Evolutionary conservation across 768 basidiomycete genomes (phyloP), one percentile per base, ranked within the genome.

Genomic region (Inosperma sp.): DNA sequence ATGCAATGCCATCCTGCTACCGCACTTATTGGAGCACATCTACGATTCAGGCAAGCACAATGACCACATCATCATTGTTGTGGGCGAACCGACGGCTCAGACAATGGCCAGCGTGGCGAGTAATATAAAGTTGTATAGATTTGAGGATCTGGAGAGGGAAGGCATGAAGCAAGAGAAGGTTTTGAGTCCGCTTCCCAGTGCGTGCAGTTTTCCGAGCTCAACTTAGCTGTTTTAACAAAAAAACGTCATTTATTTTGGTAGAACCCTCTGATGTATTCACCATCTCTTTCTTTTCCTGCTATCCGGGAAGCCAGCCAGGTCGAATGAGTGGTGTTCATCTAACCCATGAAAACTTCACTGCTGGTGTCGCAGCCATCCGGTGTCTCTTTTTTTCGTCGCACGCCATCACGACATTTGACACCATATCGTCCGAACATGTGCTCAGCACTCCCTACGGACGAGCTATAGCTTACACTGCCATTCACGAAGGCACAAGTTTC

Each of bases 311-410:
- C 1, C 59, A 74, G 16, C 68, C 73, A 16, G 79, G 84, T 27
- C 71, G 75, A 31, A 62, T 85, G 7, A 78, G 77, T 49, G 84
- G 78, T 19, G 78, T 77, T 7, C 82, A 83, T 52, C 68, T 93
- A 26, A 89, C 89, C 0, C 89, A 93, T 63, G 78, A 87, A 64
- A 93, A 92, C 56, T 62, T 95, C 51, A 94, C 91, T 2, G 89
- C 93, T 3, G 93, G 90, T 27, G 85, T 93, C n/a, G 82, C 90
- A 0, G 87, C 86, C 3, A 72, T 82, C 19, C 83, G 87, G 29
- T 79, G 83, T 4, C 63, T 93, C 17, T 80, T 95, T 57, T 92
- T 93, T 2, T 71, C 82, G 8, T 79, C 86, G 19, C 81, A 82
- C 59, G 72, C 80, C 10, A 58, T 92, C 34, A 80, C 86, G 4